Evolutionary conservation across 768 basidiomycete species (phyloP).

Genomic region (Mycena belliarum): DNA sequence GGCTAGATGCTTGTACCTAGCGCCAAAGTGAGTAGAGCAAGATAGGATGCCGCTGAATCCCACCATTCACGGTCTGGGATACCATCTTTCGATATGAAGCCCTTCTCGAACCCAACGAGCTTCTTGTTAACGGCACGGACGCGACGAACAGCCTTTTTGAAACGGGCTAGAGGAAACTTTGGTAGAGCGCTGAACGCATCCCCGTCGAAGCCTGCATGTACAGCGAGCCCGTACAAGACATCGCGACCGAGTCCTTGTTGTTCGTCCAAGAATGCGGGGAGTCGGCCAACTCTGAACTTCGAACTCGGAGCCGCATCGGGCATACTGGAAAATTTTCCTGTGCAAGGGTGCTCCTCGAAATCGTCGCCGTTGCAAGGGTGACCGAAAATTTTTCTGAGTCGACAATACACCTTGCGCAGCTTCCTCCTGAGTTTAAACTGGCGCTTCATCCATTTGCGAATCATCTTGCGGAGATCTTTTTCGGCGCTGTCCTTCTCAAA

Average conservation of each 20-base stretch:
- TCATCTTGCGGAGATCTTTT: slow-evolving; percentile 35
- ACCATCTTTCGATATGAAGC: slow-evolving; percentile 78
- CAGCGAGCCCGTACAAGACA: slow-evolving; percentile 6
- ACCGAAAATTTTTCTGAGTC: slow-evolving; percentile 35
- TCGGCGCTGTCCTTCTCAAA: slow-evolving; percentile 46
- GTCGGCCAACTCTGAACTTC: slow-evolving; percentile 29
- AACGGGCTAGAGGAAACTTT: slow-evolving; percentile 37
- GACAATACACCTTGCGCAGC: slow-evolving; percentile 34
- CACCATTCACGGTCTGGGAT: slow-evolving; percentile 84
- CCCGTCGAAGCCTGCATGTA: slow-evolving; percentile 11
- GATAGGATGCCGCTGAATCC: too few relatives aligned
- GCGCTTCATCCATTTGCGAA: slow-evolving; percentile 35
- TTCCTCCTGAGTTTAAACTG: slow-evolving; percentile 24
- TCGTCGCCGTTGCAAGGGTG: slow-evolving; percentile 21
- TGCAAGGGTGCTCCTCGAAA: slow-evolving; percentile 2
- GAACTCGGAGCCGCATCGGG: slow-evolving; percentile 8
- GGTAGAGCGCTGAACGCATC: background rate
- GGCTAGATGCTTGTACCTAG: slow-evolving; percentile 80
- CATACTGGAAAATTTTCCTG: background rate
- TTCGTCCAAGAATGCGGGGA: slow-evolving; percentile 28
- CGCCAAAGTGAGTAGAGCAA: too few relatives aligned
- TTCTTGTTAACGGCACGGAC: slow-evolving; percentile 64
- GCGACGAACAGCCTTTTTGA: slow-evolving; percentile 60
- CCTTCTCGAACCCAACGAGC: slow-evolving; percentile 71
- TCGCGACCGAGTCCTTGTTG: slow-evolving; percentile 12